Evolutionary conservation across 768 basidiomycete species (phyloP).

Genomic region (Collybia nuda): DNA sequence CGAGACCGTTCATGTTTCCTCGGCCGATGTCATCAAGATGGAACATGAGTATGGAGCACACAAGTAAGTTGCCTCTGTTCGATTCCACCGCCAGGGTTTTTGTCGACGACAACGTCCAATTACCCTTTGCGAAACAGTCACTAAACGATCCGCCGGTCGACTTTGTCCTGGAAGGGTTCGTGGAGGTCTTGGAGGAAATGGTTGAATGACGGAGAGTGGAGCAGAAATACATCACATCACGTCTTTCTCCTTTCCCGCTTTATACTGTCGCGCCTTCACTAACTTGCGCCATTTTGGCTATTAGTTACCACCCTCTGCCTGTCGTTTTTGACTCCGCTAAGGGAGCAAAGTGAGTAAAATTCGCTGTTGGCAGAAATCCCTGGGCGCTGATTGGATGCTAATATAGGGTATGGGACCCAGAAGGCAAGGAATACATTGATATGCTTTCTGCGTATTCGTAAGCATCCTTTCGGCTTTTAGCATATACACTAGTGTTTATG

Average conservation of each 20-base stretch:
- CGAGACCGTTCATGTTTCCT: constrained; percentile 34
- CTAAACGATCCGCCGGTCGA: constrained; percentile 20
- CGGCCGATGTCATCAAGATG: constrained; percentile 72
- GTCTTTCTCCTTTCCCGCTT: constrained; percentile 19
- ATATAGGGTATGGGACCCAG: constrained; percentile 84
- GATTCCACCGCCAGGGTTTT: constrained; percentile 16
- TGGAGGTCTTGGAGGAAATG: constrained; percentile 3
- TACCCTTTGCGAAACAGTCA: constrained; percentile 21
- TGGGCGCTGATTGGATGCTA: constrained; percentile 14
- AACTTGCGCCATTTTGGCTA: constrained; percentile 44
- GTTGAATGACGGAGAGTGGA: constrained; percentile 10
- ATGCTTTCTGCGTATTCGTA: constrained; percentile 98
- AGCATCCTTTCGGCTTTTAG: constrained; percentile 24
- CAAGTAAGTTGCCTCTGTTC: constrained; percentile 62
- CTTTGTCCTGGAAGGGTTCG: constrained; percentile 12
- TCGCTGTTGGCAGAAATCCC: constrained; percentile 23
- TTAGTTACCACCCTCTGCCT: constrained; percentile 94
- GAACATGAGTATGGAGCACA: constrained; percentile 86
- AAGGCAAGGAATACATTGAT: constrained; percentile 95
- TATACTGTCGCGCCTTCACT: constrained; percentile 24
- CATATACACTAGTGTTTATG: constrained; percentile 2
- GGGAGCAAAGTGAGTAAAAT: constrained; percentile 81
- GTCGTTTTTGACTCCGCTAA: constrained; percentile 90
- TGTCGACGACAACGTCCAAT: constrained; percentile 26
- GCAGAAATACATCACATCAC: constrained; percentile 13